phyloP scores from a whole-genome alignment of 1,139 yeast species.

The Taphrina sp. region DNA sequence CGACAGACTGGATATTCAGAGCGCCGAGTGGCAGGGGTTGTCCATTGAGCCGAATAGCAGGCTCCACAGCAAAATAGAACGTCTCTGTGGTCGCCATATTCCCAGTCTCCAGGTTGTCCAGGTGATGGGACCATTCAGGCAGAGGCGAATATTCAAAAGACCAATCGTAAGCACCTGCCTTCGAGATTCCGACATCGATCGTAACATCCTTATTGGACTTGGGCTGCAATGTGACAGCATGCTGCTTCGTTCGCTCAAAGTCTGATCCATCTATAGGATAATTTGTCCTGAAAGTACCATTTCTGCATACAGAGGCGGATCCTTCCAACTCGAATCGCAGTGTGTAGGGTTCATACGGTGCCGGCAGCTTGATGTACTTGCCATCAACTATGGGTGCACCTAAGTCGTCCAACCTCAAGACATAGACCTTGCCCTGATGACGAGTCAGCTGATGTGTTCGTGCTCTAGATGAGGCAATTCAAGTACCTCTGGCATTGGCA shows the following conservation, averaged over 20 bases:
- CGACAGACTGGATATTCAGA: slow-evolving; percentile 78
- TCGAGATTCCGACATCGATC: slow-evolving; percentile 59
- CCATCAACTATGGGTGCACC: slow-evolving; percentile 23
- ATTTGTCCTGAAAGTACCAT: slow-evolving; percentile 72
- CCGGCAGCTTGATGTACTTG: slow-evolving; percentile 47
- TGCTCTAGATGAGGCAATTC: no score
- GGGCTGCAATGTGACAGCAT: slow-evolving; percentile 52
- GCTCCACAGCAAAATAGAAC: slow-evolving; percentile 78
- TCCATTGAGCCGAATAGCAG: slow-evolving; percentile 61
- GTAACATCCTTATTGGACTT: slow-evolving; percentile 51
- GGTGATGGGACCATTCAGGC: slow-evolving; percentile 50
- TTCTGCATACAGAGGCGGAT: slow-evolving; percentile 66
- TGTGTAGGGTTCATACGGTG: slow-evolving; percentile 52
- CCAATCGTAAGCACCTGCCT: slow-evolving; percentile 77
- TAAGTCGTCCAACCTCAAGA: slow-evolving; percentile 17
- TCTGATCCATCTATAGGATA: slow-evolving; percentile 53
- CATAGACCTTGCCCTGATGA: slow-evolving; percentile 5
- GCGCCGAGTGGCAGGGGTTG: slow-evolving; percentile 68
- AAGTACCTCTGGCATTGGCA: no score
- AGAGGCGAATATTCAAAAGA: slow-evolving; percentile 46
- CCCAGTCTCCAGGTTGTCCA: slow-evolving; percentile 37
- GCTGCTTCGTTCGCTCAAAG: slow-evolving; percentile 60
- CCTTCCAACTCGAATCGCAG: slow-evolving; percentile 69
- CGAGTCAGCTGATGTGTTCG: no score
- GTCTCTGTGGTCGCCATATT: slow-evolving; percentile 44